Evolutionary conservation across 179 eudicot genomes (phyloP), one percentile per base, ranked within the genome.

Genomic region (Gypsophila paniculata): DNA sequence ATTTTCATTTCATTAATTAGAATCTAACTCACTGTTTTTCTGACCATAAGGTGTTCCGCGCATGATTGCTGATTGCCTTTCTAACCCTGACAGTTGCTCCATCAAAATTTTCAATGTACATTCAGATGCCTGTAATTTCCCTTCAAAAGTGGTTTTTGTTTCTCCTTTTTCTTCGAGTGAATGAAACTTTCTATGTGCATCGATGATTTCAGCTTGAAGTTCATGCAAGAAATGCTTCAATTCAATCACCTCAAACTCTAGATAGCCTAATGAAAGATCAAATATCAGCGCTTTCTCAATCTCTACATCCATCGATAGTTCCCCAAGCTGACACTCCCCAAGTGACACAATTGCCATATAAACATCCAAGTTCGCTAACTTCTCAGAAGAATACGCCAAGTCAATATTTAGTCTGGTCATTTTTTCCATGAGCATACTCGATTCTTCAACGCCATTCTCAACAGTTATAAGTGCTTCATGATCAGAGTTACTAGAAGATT

Each of bases 331-430:
- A 68, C 73, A 83, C 80, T 87, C 90, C 66, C 87, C 81, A n/a
- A 85, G 75, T 71, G 88, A 81, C 42, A 88, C 76, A 48, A 80
- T 84, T 36, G 86, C 74, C 77, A 85, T 76, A 51, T 83, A 87
- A 64, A 82, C 80, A 42, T 91, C 97, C 78, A 94, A 80, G 82
- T 89, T 86, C 51, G 64, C 79, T 68, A 94, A 69, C 79, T 91
- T 94, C 77, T 89, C 91, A 18, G 90, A 88, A 64, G 87, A 75
- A 76, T 82, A 84, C 32, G 87, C 89, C 74, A 91, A 74, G 72
- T 84, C 93, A 61, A 82, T 74, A 55, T 89, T 88, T 60, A 89
- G 82, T 76, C 75, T 72, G 55, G 82, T 79, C 59, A 88, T 71
- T 59, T 76, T 68, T 76, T 86, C 83, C 85, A 77, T 72, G n/a